Percentiles rank a stretch among this genome's conserved stretches.
These are phyloP conservation scores for Amylostereum areolatum DNA, from an alignment of 1,284 basidiomycete genomes.

Conservation along the genomic window DNA sequence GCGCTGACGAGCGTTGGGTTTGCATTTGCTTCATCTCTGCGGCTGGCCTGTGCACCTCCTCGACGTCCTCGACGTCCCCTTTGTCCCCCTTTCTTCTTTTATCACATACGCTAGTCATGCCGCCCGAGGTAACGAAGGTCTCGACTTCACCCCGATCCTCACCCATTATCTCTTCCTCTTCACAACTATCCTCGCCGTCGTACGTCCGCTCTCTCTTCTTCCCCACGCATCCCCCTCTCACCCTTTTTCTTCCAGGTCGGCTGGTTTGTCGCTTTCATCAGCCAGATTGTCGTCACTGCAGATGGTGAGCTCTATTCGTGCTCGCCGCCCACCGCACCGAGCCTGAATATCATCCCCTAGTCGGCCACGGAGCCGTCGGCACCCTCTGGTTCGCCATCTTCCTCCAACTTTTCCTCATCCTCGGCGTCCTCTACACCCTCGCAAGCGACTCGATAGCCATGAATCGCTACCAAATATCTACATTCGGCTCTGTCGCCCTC, in stretches of 20 bases:
- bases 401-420: conserved; percentile 77
- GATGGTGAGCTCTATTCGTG: conserved; percentile 46
- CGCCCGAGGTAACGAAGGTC: conserved; percentile 51
- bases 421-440: conserved; percentile 77
- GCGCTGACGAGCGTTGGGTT: too few relatives aligned
- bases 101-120: conserved; percentile 25
- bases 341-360: too few relatives aligned
- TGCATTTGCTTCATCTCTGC: not conserved
- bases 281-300: conserved; percentile 65
- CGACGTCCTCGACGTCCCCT: conserved; percentile 1
- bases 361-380: conserved; percentile 48
- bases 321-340: too few relatives aligned
- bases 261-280: conserved; percentile 92
- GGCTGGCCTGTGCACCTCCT: not conserved
- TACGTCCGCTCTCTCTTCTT: too few relatives aligned
- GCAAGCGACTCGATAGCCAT: conserved; percentile 80
- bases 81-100: conserved; percentile 6
- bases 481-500: conserved; percentile 82
- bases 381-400: conserved; percentile 91
- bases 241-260: conserved; percentile 48
- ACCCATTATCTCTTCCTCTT: conserved; percentile 88
- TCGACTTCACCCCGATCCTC: conserved; percentile 80
- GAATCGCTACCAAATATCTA: conserved; percentile 83
- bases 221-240: conserved; percentile 1
- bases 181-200: conserved; percentile 76